Evolutionary conservation across 2,329 filamentous ascomycete species (phyloP).

Genomic region (Clonostachys rosea): DNA sequence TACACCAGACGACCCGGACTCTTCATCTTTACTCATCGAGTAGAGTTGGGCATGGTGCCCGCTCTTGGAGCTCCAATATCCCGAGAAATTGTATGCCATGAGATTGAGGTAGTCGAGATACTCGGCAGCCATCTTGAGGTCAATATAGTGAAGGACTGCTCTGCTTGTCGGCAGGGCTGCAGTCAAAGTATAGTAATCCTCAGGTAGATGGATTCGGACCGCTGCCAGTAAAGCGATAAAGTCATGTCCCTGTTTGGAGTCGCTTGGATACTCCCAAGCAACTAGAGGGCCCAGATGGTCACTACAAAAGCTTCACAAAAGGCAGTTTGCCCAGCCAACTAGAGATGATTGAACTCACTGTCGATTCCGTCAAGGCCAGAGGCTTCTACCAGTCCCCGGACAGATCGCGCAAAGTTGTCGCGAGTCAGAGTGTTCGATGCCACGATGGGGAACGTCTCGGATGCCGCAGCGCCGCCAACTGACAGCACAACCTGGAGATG

Average conservation of each 20-base stretch:
- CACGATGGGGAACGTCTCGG: conserved; percentile 62
- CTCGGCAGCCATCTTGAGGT: conserved; percentile 55
- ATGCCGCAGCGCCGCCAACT: conserved; percentile 64
- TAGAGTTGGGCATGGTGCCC: conserved; percentile 78
- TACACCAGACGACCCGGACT: conserved; percentile 63
- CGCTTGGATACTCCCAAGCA: conserved; percentile 73
- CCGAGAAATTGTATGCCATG: conserved; percentile 77
- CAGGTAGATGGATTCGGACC: conserved; percentile 62
- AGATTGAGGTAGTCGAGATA: conserved; percentile 75
- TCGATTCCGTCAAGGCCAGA: conserved; percentile 63
- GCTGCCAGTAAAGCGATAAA: conserved; percentile 66
- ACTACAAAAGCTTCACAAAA: neutral
- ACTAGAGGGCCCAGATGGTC: conserved; percentile 43
- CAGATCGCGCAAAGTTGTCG: conserved; percentile 67
- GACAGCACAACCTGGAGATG: conserved; percentile 74
- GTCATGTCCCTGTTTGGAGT: conserved; percentile 61
- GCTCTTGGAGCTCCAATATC: conserved; percentile 61
- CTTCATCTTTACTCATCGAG: conserved; percentile 51
- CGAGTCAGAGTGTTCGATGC: conserved; percentile 55
- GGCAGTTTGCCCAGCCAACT: neutral
- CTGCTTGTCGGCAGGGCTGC: conserved; percentile 67
- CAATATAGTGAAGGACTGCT: conserved; percentile 64
- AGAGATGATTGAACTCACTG: conserved; percentile 39
- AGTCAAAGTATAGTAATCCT: conserved; percentile 64
- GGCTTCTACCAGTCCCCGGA: conserved; percentile 61